Base-by-base conservation (phyloP, 768 basidiomycete species). In the Tricholoma furcatifolium region DNA sequence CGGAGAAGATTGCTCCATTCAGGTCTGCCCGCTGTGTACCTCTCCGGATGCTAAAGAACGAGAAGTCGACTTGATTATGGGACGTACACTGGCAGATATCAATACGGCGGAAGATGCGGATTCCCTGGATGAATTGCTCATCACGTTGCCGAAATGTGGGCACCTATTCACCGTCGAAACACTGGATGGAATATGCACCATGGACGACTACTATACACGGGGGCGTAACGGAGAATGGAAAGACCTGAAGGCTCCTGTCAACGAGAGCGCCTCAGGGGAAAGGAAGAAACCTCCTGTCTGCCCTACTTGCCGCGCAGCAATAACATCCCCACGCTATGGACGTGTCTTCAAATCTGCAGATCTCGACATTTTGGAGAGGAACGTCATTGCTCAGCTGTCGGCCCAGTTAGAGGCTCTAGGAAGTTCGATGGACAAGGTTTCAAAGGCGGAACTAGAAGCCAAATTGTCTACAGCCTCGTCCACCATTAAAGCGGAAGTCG, bases 161-260 rank as follows among this genome's bases (percentile, higher is more conserved):
- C 88, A 90, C 63, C 66, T 77, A 2, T 88, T 90, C 63, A 88
- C 88, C 0, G 78, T 87, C 14, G 86, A 86, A 62, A 85, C 84
- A 0, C 71, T 90, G 17, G 87, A 90, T 57, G 87, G 85, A 0
- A 69, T 74, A 39, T 82, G 79, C 56, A 61, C 67, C 12, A 71
- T 89, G 65, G 42, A 46, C 0, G 74, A 78, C 3, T 84, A 77
- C 59, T 89, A 89, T 62, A 56, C 51, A 1, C 61, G 64, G 45
- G 66, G 74, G 3, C 47, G 60, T 2, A 59, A 72, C 10, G 77
- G 73, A 6, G 64, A 47, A 32, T 86, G 79, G 78, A n/a, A 61
- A 11, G 73, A 74, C 5, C 64, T 83, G 21, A 60, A 64, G 38
- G 65, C 74, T 7, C 82, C 83, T 0, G 6, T 74, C 69, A 40